A percentile compares a stretch with the other conserved stretches of the same genome.
Conservation (phyloP, 305 asterid genomes). For the Petunia hybrid region DNA sequence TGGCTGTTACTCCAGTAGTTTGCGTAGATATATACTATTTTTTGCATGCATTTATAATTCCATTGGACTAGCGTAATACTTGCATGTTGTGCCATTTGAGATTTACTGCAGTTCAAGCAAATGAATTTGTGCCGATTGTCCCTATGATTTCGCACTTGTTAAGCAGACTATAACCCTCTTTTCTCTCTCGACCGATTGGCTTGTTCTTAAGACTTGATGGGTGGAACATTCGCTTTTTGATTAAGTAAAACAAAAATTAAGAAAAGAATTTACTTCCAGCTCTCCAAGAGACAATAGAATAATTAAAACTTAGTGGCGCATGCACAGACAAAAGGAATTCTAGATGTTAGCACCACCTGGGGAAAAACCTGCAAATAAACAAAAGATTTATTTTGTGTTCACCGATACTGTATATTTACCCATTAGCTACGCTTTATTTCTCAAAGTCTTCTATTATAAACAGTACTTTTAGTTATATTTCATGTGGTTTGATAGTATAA, state of each 20-base stretch:
- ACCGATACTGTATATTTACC: too few species aligned
- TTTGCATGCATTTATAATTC: neutral
- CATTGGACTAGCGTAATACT: neutral
- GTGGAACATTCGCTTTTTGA: too few species aligned
- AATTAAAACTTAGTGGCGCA: neutral
- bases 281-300: neutral
- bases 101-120: slow-evolving; percentile 2
- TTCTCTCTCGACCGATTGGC: neutral
- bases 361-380: neutral
- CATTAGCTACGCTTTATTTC: too few species aligned
- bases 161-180: too few species aligned
- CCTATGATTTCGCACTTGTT: too few species aligned
- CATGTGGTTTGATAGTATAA: too few species aligned
- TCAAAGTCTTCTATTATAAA: too few species aligned
- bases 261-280: neutral
- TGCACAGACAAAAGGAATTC: neutral
- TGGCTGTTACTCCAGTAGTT: neutral
- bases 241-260: too few species aligned
- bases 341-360: neutral
- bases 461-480: too few species aligned
- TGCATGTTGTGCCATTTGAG: neutral
- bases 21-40: neutral
- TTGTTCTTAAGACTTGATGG: neutral
- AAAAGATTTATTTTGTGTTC: neutral
- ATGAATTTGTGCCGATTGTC: neutral